These are phyloP conservation scores for Xerocomus spinulosus DNA, from an alignment of 768 basidiomycete genomes.

Conservation along the genomic window DNA sequence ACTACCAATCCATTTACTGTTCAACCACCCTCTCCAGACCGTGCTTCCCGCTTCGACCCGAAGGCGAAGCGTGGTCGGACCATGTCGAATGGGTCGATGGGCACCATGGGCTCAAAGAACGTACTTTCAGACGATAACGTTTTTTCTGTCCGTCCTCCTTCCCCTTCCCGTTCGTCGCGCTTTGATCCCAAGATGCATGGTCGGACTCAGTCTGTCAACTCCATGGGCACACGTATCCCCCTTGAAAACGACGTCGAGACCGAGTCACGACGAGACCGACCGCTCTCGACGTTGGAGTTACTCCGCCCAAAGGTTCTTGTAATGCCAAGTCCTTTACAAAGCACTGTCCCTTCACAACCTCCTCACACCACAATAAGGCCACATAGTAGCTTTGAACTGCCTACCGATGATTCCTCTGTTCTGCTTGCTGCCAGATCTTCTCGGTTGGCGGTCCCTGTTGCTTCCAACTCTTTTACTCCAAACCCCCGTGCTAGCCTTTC, in stretches of 20 bases:
- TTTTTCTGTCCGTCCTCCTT: conserved; percentile 64
- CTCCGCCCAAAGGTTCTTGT: conserved; percentile 89
- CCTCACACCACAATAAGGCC: conserved; percentile 32
- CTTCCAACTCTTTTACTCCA: conserved; percentile 69
- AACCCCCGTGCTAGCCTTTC: conserved; percentile 73
- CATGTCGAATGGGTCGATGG: conserved; percentile 45
- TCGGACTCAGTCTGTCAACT: conserved; percentile 60
- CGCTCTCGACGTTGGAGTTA: conserved; percentile 71
- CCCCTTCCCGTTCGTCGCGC: conserved; percentile 56
- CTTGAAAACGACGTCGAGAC: conserved; percentile 47
- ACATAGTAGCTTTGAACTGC: conserved; percentile 58
- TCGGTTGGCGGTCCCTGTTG: conserved; percentile 39
- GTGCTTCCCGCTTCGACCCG: conserved; percentile 43
- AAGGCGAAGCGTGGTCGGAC: conserved; percentile 36
- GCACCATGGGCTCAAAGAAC: conserved; percentile 32
- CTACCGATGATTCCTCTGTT: conserved; percentile 62
- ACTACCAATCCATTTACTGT: conserved; percentile 33
- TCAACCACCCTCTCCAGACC: conserved; percentile 35
- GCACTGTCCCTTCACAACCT: conserved; percentile 32
- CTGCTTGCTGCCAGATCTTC: conserved; percentile 67
- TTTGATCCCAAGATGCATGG: conserved; percentile 80
- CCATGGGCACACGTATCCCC: conserved; percentile 61
- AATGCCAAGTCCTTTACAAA: conserved; percentile 87
- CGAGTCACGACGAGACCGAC: conserved; percentile 44
- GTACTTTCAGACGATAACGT: conserved; percentile 50